A percentile compares a stretch with the other conserved stretches of the same genome.
phyloP scores from a whole-genome alignment of 345 rosid species.

The Lepidium didymum region DNA sequence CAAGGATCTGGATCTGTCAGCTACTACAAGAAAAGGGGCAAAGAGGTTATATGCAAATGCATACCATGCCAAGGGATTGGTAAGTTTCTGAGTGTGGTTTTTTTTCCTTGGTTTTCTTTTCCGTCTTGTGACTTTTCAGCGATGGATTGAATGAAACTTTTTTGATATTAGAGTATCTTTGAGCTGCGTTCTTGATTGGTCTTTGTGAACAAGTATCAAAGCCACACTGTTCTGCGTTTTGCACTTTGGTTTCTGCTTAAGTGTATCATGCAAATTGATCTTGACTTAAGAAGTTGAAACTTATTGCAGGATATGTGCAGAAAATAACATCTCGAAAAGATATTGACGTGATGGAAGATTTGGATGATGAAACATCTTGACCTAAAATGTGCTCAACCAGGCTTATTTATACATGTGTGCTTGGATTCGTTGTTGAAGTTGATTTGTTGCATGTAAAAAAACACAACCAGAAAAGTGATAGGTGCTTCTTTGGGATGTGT shows the following conservation, averaged over 20 bases:
- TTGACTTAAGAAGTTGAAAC: neutral
- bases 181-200: constrained; percentile 3
- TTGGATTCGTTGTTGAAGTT: constrained; percentile 7
- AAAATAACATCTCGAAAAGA: constrained; percentile 84
- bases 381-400: neutral
- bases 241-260: neutral
- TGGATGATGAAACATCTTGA: constrained; percentile 72
- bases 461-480: constrained; percentile 2
- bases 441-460: neutral
- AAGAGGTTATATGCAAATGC: constrained; percentile 80
- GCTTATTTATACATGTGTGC: constrained; percentile 7
- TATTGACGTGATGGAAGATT: constrained; percentile 76
- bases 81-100: constrained; percentile 19
- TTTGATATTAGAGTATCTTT: neutral
- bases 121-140: neutral
- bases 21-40: constrained; percentile 80
- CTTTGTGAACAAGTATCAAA: neutral
- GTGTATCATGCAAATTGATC: neutral
- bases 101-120: neutral
- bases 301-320: constrained; percentile 78
- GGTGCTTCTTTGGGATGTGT: constrained; percentile 20
- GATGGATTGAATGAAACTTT: neutral
- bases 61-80: constrained; percentile 88
- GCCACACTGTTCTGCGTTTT: neutral
- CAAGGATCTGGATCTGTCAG: constrained; percentile 85